Conservation (phyloP, 2,329 filamentous ascomycete species). For the Fusarium incarnatum region DNA sequence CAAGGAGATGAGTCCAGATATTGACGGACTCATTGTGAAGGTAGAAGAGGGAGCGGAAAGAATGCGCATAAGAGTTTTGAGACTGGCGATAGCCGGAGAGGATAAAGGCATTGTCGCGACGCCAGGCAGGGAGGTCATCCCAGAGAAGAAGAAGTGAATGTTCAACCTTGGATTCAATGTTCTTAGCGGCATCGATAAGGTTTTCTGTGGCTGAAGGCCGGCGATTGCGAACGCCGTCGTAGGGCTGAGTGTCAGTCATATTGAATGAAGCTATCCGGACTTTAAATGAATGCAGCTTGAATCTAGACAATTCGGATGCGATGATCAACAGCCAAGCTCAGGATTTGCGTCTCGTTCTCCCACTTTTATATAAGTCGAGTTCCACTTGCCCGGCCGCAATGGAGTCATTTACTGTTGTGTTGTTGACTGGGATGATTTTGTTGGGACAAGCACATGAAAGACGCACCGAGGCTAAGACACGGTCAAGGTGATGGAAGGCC, state of each 20-base stretch:
- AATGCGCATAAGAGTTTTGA: slow-evolving; percentile 60
- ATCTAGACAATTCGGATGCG: background rate
- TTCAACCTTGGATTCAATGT: slow-evolving; percentile 56
- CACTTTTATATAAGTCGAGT: slow-evolving; percentile 27
- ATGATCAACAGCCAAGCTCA: background rate
- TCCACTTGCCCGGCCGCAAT: slow-evolving; percentile 31
- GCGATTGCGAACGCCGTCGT: slow-evolving; percentile 44
- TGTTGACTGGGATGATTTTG: slow-evolving; percentile 45
- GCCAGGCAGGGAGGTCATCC: slow-evolving; percentile 70
- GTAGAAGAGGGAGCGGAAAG: slow-evolving; percentile 62
- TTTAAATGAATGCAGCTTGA: background rate
- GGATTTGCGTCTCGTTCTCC: background rate
- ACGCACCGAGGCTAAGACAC: slow-evolving; percentile 41
- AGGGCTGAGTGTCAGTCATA: slow-evolving; percentile 16
- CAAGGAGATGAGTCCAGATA: slow-evolving; percentile 74
- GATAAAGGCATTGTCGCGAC: slow-evolving; percentile 70
- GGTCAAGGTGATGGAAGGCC: slow-evolving; percentile 2
- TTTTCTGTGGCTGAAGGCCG: slow-evolving; percentile 46
- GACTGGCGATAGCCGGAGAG: slow-evolving; percentile 64
- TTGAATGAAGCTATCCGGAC: slow-evolving; percentile 38
- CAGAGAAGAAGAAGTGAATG: slow-evolving; percentile 61
- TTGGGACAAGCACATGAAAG: slow-evolving; percentile 50
- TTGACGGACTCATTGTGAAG: slow-evolving; percentile 73
- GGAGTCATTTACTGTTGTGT: slow-evolving; percentile 33
- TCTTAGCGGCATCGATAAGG: slow-evolving; percentile 43